Base-by-base conservation (phyloP, 2,329 filamentous ascomycete genomes). In the Clonostachys byssicola region DNA sequence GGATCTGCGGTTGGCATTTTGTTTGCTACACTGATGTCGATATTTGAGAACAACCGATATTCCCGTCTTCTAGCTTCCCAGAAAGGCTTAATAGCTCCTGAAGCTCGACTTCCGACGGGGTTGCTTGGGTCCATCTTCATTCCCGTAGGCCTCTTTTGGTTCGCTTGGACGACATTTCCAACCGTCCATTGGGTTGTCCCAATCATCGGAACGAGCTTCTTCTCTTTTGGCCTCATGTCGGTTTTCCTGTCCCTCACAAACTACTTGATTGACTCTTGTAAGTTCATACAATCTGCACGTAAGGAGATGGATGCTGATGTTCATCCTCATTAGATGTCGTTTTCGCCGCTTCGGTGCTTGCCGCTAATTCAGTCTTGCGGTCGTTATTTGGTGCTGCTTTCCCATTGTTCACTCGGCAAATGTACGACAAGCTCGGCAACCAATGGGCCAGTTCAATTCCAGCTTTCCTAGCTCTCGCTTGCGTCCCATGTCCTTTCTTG, bases 371-470 rank as follows among this genome's bases (percentile, higher is more conserved):
- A 3, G 78, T 88, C 16, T 64, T 89, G n/a, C 78, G 85, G 41
- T 85, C 81, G 0, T 61, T 84, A 12, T 85, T 88, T 49, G 85
- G 83, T 49, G 78, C 81, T 2, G 80, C 76, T 0, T 88, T 88
- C 64, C 85, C 84, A 0, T 70, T 88, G 0, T 88, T 88, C 62
- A 85, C 83, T 2, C 71, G 69, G 0, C 45, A 60, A 20, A 74
- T 77, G 70, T 77, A 75, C 58, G 34, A 64, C 2, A 65, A 68
- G 45, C 67, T 83, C 3, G 83, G 85, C 36, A 81, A 86, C 42
- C 84, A 88, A 65, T 89, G 86, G 86, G 86, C 83, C 1, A 79
- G 74, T 12, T 78, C 77, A 0, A 68, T 89, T 12, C 85, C 85
- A 1, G 86, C 80, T 1, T 89, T 89, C 66, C 70, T 89, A 5